These are phyloP conservation scores for Tephrocybe sp. DNA, from an alignment of 768 basidiomycete species.

Conservation along the genomic window DNA sequence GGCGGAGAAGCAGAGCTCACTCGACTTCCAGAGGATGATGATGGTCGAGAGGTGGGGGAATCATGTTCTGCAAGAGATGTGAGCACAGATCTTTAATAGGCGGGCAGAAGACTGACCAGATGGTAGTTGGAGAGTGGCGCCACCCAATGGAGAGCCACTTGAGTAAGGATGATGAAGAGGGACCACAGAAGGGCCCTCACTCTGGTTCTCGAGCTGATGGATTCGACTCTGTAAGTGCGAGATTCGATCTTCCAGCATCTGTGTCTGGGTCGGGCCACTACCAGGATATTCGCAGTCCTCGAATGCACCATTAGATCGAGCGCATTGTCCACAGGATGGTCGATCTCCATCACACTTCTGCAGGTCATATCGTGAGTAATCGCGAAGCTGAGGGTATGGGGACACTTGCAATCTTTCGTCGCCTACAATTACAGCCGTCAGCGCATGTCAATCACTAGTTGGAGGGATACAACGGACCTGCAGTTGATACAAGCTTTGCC, in stretches of 20 bases:
- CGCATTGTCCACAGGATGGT: conserved; percentile 53
- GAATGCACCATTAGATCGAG: conserved; percentile 34
- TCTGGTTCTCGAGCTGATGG: conserved; percentile 36
- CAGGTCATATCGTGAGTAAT: neutral
- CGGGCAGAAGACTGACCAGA: neutral
- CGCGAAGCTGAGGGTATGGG: neutral
- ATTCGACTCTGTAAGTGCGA: conserved; percentile 43
- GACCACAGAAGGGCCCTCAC: conserved; percentile 2
- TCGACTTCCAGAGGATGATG: conserved; percentile 6
- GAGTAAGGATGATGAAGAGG: conserved; percentile 17
- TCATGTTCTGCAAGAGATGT: neutral
- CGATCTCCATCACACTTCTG: conserved; percentile 55
- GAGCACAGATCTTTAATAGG: neutral
- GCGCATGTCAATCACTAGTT: neutral
- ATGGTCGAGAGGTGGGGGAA: conserved; percentile 3
- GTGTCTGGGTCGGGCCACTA: conserved; percentile 39
- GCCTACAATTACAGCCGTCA: conserved; percentile 26
- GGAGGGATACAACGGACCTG: conserved; percentile 33
- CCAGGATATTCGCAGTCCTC: conserved; percentile 61
- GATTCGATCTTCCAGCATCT: conserved; percentile 48
- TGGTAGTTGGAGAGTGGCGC: neutral
- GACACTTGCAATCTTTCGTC: conserved; percentile 46
- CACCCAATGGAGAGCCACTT: conserved; percentile 2
- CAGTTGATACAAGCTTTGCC: conserved; percentile 56
- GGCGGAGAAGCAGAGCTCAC: neutral